Evolutionary conservation across 768 basidiomycete genomes (phyloP).

Genomic region (Sarcodon aspratus): DNA sequence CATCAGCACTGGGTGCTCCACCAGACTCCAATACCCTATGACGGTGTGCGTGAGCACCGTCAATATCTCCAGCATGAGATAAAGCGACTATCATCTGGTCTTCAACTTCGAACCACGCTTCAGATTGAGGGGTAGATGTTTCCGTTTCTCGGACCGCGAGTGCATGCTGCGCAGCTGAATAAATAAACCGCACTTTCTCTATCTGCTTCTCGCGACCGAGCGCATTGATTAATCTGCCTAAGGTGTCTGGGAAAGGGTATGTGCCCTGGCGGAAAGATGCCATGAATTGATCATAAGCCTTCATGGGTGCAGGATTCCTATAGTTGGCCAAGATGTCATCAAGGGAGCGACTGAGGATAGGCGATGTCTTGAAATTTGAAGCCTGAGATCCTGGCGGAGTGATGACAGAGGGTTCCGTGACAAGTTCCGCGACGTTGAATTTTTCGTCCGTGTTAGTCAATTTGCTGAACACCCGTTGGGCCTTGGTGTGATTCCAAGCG

Average conservation of each 20-base stretch:
- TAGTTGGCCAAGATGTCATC: slow-evolving; percentile 11
- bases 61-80: slow-evolving; percentile 71
- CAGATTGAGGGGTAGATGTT: not conserved
- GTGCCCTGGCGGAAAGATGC: slow-evolving; percentile 29
- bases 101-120: slow-evolving; percentile 69
- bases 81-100: slow-evolving; percentile 83
- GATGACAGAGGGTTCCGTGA: too few species aligned
- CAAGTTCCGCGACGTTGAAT: too few species aligned
- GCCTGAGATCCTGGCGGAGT: too few species aligned
- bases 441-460: too few species aligned
- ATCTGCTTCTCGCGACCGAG: slow-evolving; percentile 55
- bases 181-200: slow-evolving; percentile 52
- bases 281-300: slow-evolving; percentile 41
- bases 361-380: too few species aligned
- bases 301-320: slow-evolving; percentile 15
- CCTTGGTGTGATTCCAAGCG: slow-evolving; percentile 10
- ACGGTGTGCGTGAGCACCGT: slow-evolving; percentile 75
- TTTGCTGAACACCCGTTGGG: not conserved
- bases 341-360: slow-evolving; percentile 15
- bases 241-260: slow-evolving; percentile 37
- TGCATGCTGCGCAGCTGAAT: slow-evolving; percentile 54
- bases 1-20: slow-evolving; percentile 72
- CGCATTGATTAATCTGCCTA: slow-evolving; percentile 55
- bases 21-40: slow-evolving; percentile 67
- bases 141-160: slow-evolving; percentile 38